Base-by-base conservation (phyloP, 345 rosid genomes). In the Aquilaria malaccensis region DNA sequence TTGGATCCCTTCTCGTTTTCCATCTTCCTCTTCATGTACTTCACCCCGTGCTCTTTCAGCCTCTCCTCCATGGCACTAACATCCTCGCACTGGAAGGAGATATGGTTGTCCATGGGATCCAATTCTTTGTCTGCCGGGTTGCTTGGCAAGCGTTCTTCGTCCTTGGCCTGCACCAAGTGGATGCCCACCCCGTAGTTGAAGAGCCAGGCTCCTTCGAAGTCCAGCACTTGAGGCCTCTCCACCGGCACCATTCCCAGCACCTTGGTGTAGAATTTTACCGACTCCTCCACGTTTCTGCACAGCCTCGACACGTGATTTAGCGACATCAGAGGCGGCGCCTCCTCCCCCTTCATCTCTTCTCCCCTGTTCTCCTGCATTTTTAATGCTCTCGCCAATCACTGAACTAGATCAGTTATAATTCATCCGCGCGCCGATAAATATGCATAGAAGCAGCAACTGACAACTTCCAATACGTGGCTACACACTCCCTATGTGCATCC, bases 101-200 rank as follows among this genome's bases (percentile, higher is more conserved):
- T 80, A 69, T 87, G 90, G 58, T 82, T 90, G 22, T 75, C 88
- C 92, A 73, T 85, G 13, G 95, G 90, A 56, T 84, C 83, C 61
- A 79, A 71, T 33, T 59, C 70, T 2, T 70, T 48, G 2, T 67
- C 15, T 2, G 79, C 70, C 4, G 56, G 41, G 15, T 15, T 15
- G 15, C 15, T 15, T 41, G 91, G 83, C 45, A 79, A 50, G 53
- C 64, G 71, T 1, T 81, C 74, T 46, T 77, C 79, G 33, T 79
- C 81, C 30, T 76, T 63, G 13, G 74, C 77, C 33, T 79, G 92
- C 30, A 83, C 77, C 70, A 85, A 56, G 62, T 90, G 95, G 58
- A 87, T 73, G 53, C 92, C 91, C 1, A 85, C 61, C 0, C 95
- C 92, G 67, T 89, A 89, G 66, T 87, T 89, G 74, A 80, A 85